Conservation (phyloP, 192 early-diverging fungal species). For the Diversispora eburnea region DNA sequence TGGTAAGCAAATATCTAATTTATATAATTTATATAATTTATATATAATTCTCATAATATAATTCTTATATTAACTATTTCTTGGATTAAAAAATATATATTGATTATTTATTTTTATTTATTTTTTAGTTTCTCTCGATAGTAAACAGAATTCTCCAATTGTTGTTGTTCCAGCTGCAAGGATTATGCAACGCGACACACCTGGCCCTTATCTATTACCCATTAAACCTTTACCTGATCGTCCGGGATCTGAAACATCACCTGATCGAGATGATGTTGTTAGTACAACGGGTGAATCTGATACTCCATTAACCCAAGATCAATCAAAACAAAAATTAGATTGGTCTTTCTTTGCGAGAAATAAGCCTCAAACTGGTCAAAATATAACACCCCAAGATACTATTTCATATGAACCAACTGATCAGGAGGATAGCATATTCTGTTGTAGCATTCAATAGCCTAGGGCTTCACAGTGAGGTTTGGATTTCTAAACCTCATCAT, state of each 20-base stretch:
- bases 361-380: background rate
- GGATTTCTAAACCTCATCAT: background rate
- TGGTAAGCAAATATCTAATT: constrained; percentile 1
- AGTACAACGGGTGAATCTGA: constrained; percentile 14
- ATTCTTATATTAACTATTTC: background rate
- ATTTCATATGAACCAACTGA: background rate
- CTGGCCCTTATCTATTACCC: background rate
- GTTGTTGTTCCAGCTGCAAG: background rate
- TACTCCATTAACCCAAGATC: background rate
- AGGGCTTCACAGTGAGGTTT: background rate
- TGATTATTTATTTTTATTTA: background rate
- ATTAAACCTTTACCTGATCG: constrained; percentile 6
- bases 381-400: background rate
- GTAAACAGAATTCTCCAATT: constrained; percentile 21
- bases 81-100: background rate
- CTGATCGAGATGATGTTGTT: background rate
- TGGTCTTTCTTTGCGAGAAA: background rate
- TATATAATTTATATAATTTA: background rate
- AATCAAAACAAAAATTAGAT: background rate
- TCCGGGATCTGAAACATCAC: background rate
- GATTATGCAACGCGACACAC: background rate
- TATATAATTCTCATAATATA: background rate
- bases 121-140: constrained; percentile 10
- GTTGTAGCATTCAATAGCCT: background rate
- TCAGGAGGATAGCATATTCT: background rate